Base-by-base conservation (phyloP, 257 asterid genomes). In the Petunia secreta region DNA sequence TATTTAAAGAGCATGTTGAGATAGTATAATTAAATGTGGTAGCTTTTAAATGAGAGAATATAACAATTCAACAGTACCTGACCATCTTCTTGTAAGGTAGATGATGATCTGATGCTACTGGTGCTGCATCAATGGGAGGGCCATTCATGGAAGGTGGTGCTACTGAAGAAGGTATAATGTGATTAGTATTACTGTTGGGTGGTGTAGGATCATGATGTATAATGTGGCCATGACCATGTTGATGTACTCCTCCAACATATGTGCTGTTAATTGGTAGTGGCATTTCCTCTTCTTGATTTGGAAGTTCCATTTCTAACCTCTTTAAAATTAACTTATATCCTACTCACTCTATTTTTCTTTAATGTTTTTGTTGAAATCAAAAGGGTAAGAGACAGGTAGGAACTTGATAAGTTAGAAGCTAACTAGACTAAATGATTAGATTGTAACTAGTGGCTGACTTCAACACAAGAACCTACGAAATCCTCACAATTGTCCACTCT, bases 181-280 rank as follows among this genome's bases (percentile, higher is more conserved):
- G 80, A 43, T 77, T 77, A 38, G 54, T 43, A 59, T 48, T 80
- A 73, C 73, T 86, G 15, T 82, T 79, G 81, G 81, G 87, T 87
- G 83, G 36, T 54, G 87, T 5, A 14, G 86, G 81, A 52, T 85
- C 81, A 76, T 86, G 91, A 79, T 87, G 93, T 34, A 89, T 87
- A 84, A 91, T 79, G 86, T 89, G 87, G 25, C 79, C 66, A 77
- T 79, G 83, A 54, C 53, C 81, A 76, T 83, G 86, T 9, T 83
- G 89, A 15, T 2, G 14, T 25, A 57, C 76, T 39, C 73, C 79
- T 39, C 85, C 89, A 75, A 89, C 90, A 80, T 92, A 94, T 36
- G 92, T 77, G 38, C 87, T 91, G 88, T 85, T 93, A 34, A 95
- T 90, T n/a, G 99, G 99, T 34, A 91, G 53, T 75, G 97, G 91